Base-by-base conservation (phyloP, 768 basidiomycete genomes). In the Crucibulum laeve region DNA sequence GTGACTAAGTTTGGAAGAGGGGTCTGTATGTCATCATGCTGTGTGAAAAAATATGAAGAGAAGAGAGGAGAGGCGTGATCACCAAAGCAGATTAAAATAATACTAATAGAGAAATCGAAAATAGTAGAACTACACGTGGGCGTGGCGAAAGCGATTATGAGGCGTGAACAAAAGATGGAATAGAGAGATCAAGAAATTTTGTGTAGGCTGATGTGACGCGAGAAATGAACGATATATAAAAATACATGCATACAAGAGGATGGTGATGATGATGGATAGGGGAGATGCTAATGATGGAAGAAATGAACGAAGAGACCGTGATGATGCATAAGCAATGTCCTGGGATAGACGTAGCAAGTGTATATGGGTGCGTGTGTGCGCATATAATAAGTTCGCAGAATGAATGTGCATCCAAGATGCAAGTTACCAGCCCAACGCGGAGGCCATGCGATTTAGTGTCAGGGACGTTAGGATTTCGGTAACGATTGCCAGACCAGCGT, bases 381-480 rank as follows among this genome's bases (percentile, higher is more conserved):
- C 25, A 38, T 44, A 48, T 39, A 51, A 44, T 23, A 17, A 34
- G n/a, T n/a, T 19, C 23, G 47, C 40, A 45, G 25, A 51, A 40
- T 35, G 33, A 43, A 46, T 10, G 34, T 43, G 51, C 30, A 49
- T 46, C 35, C 35, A 36, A 51, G 43, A 44, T 38, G 46, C 37
- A 4, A 8, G 40, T 22, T 61, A 60, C 86, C 87, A 89, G 43
- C 69, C 69, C 24, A 87, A 58, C 19, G 67, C 64, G 46, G 73
- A 70, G 21, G 84, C 75, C 72, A 89, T 85, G 24, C 84, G 80
- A 57, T 87, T 87, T 39, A 91, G 69, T 39, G 76, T 72, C 43
- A 91, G 74, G 3, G 84, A 86, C 7, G 87, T 84, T 52, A 90
- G 59, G 51, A 91, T 79, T 60, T 91, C 88, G 6, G 87, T 91